Evolutionary conservation across 2,329 filamentous ascomycete species (phyloP), one percentile per base, ranked within the genome.

Genomic region (Xylariaceae sp.): DNA sequence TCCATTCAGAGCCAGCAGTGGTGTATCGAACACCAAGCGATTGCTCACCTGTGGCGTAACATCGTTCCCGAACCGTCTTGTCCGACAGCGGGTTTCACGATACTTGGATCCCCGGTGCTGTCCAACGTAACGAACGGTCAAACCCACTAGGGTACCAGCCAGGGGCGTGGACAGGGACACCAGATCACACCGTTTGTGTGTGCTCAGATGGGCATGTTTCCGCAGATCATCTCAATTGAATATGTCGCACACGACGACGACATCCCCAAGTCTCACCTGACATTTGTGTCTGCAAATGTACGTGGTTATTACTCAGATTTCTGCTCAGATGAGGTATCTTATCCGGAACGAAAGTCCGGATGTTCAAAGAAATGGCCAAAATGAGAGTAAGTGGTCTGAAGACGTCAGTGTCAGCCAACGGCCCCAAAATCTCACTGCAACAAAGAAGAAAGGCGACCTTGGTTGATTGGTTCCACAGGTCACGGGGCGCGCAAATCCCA

Each of bases 21-120:
- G 48, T 49, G 48, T 44, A 36, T 44, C 23, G 24, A 36, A 26
- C 31, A 31, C 29, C 34, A 31, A 24, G n/a, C 40, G 36, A 31
- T 41, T 26, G 49, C 53, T 57, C 52, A 60, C 56, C 60, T 62
- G 60, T 40, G 56, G 56, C 45, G 60, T 60, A 56, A 57, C 53
- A 56, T 53, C 37, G 28, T 52, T 52, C 47, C 29, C 49, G 16
- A 59, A 37, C 50, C 46, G 56, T 49, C 36, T 34, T 47, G 49
- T 54, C 53, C 46, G 53, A 52, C 53, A 36, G 53, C 19, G 53
- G 52, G 45, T 54, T 31, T 60, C 48, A 54, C 45, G 60, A 52
- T 54, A 21, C 26, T 23, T 47, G 17, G n/a, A 11, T 1, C 24
- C 19, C 33, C 21, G 41, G 29, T 33, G 37, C 34, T 7, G 33